Base-by-base conservation (phyloP, 345 rosid genomes). In the Microthlaspi erraticum region DNA sequence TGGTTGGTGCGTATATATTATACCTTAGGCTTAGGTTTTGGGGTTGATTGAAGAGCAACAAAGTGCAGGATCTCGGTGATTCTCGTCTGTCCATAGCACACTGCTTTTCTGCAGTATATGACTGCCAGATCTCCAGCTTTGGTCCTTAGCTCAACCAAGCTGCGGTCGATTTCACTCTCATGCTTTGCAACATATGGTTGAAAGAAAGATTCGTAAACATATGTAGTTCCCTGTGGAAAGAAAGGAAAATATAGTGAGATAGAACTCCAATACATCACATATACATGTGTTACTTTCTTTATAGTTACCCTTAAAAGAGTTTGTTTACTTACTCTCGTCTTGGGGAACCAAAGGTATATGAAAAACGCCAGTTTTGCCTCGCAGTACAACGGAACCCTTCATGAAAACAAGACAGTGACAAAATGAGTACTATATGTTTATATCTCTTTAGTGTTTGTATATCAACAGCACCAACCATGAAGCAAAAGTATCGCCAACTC, bases 361-460 rank as follows among this genome's bases (percentile, higher is more conserved):
- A 87, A 79, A 49, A 88, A 81, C 36, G 92, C 94, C 80, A 93
- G 72, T 68, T 91, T 88, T 38, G 88, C 97, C 73, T 88, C 97
- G 32, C 81, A 72, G 65, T 90, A 88, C 81, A 90, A 68, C 1
- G 94, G 96, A 50, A 93, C 77, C 93, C 97, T 90, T 66, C 26
- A 77, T 17, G 63, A 63, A 60, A 76, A 42, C 70, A 81, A 51
- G 57, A 69, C 45, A 36, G 12, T 48, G 16, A 58, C 68, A 80
- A 75, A 23, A 26, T 50, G 36, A 53, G 66, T 34, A 52, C 48
- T 7, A 32, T 46, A 6, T 14, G 9, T 10, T 7, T 46, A 4
- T 64, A 5, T 32, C 10, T 36, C 20, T 49, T 6, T 64, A 33
- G 60, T 34, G 12, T 18, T 5, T 50, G 16, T 50, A 58, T 20